Conservation (phyloP, 2,329 filamentous ascomycete species). For the Colletotrichum sp. region DNA sequence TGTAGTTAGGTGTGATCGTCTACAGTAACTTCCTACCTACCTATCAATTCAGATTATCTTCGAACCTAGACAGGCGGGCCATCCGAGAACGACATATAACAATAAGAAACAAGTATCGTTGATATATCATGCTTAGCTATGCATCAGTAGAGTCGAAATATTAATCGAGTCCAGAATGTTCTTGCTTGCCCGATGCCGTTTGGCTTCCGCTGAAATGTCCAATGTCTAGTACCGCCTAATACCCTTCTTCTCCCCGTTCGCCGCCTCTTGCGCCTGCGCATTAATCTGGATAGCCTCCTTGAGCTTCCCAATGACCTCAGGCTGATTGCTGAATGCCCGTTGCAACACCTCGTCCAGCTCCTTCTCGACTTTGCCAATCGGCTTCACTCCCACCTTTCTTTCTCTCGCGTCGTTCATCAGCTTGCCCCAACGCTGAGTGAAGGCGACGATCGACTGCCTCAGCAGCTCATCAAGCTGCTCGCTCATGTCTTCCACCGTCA, state of each 20-base stretch:
- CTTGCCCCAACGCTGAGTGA: conserved; percentile 65
- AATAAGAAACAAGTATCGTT: background rate
- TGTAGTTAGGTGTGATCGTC: background rate
- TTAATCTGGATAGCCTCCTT: conserved; percentile 67
- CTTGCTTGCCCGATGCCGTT: too few relatives aligned
- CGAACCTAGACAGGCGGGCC: background rate
- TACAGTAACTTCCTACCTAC: background rate
- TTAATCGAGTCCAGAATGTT: too few relatives aligned
- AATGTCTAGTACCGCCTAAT: conserved; percentile 14
- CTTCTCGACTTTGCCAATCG: conserved; percentile 56
- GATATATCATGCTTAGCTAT: background rate
- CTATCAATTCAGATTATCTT: background rate
- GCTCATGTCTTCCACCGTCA: conserved; percentile 62
- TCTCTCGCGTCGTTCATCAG: conserved; percentile 54
- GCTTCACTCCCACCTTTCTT: conserved; percentile 53
- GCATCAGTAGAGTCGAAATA: background rate
- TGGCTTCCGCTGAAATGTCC: background rate
- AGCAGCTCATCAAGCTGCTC: conserved; percentile 70
- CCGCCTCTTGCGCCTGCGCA: conserved; percentile 56
- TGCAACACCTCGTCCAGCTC: conserved; percentile 63
- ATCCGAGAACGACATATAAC: background rate
- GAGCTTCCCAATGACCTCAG: conserved; percentile 63
- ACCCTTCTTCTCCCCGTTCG: conserved; percentile 38
- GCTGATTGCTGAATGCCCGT: conserved; percentile 63
- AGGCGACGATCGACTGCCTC: conserved; percentile 66